Base-by-base conservation (phyloP, 2,329 filamentous ascomycete genomes). In the Penicillium hesseltinei region DNA sequence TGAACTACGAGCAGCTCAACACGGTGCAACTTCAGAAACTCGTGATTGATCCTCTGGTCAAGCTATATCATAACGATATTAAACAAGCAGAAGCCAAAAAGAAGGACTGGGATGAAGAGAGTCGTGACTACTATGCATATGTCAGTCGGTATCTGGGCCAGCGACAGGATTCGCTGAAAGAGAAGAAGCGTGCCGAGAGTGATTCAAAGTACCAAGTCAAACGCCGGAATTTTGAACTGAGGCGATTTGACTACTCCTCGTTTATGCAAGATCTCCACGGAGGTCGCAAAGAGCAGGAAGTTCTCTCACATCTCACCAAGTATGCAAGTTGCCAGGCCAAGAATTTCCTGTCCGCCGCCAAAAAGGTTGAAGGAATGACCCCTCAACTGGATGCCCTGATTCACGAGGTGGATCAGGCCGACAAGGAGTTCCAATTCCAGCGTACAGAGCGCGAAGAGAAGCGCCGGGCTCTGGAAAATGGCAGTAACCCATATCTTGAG, bases 201-300 rank as follows among this genome's bases (percentile, higher is more conserved):
- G 94, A 99, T 73, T 89, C 90, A 33, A 99, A 99, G 71, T 99
- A 97, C 71, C 93, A 97, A 73, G 87, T 84, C 45, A 97, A 97
- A 78, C 86, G 92, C 64, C 88, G 91, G 44, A 96, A 92, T 66
- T 99, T 99, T 69, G 94, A 99, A 78, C 82, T 99, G 56, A 97
- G 96, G 78, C 88, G 95, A 10, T 99, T 99, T 69, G 95, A 99
- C 75, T 99, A 99, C 73, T 97, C 93, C 3, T 96, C 91, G 15
- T 99, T 97, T 71, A 96, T 99, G 90, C 93, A 97, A 69, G 94
- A 99, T 78, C 82, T 99, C n/a, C 94, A 97, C 62, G 94, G 94
- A 31, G 94, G 94, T n/a, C 88, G 94, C 61, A 99, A 97, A 73
- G 94, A 99, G 69, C 94, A 97, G 70, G 94, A 99, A 73, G 90